Percentiles rank a stretch among this genome's conserved stretches.
Evolutionary conservation across 225 moss, liverwort and hornwort genomes (phyloP).

Genomic region (Straminergon stramineum): DNA sequence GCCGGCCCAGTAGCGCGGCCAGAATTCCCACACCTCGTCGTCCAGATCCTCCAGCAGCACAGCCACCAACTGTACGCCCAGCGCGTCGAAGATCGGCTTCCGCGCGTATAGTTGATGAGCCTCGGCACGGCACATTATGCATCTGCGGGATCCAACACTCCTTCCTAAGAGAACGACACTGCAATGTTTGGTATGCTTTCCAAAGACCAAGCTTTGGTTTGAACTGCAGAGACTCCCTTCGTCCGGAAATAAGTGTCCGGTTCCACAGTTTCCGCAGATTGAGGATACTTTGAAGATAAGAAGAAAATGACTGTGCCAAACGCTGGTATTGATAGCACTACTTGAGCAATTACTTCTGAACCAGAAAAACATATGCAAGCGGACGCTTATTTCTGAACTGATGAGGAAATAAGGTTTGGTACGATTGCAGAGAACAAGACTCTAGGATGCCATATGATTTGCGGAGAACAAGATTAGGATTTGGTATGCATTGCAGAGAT

Average conservation of each 20-base stretch:
- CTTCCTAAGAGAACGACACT: background rate
- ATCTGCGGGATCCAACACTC: slow-evolving; percentile 23
- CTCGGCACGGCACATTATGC: slow-evolving; percentile 95
- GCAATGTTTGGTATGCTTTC: background rate
- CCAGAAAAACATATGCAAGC: background rate
- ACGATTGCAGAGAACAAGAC: background rate
- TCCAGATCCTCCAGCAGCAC: slow-evolving; percentile 75
- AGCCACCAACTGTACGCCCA: slow-evolving; percentile 74
- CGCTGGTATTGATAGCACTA: background rate
- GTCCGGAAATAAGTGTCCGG: background rate
- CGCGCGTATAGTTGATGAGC: slow-evolving; percentile 82
- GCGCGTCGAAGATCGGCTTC: slow-evolving; percentile 87
- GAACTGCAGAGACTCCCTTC: background rate
- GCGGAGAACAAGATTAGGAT: background rate
- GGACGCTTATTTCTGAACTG: background rate
- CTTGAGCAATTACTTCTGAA: background rate
- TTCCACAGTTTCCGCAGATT: background rate
- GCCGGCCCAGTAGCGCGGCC: slow-evolving; percentile 94
- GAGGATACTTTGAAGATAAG: background rate
- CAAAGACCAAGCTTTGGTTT: background rate
- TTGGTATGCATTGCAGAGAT: background rate
- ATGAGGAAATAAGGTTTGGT: background rate
- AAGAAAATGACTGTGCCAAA: background rate
- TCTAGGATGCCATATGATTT: background rate
- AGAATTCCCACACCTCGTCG: slow-evolving; percentile 71